Percentiles rank a stretch among this genome's conserved stretches.
These are phyloP conservation scores for Ascochyta lentis DNA, from an alignment of 2,329 filamentous ascomycete genomes.

Conservation along the genomic window DNA sequence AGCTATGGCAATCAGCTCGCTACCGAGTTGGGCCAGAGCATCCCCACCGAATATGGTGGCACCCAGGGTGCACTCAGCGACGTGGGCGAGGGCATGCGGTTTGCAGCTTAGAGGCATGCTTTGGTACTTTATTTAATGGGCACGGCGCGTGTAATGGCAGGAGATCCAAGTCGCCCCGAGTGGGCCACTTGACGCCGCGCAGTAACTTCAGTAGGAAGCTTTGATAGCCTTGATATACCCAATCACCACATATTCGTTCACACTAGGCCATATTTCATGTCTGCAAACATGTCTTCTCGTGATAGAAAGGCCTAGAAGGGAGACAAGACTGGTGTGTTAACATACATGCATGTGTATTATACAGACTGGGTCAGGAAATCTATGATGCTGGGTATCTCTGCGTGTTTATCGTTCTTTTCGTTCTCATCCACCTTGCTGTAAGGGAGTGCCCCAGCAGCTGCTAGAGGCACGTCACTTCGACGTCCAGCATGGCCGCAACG, in stretches of 20 bases:
- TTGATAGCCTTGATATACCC: slow-evolving; percentile 24
- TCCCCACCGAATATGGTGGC: slow-evolving; percentile 83
- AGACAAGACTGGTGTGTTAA: not conserved
- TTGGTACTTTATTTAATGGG: not conserved
- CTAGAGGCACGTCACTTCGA: not conserved
- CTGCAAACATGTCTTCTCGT: not conserved
- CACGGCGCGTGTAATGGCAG: slow-evolving; percentile 27
- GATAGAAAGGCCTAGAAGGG: no score
- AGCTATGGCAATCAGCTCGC: slow-evolving; percentile 70
- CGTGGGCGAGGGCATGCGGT: slow-evolving; percentile 51
- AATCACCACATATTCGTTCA: slow-evolving; percentile 6
- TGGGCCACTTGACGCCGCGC: not conserved
- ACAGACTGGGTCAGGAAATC: not conserved
- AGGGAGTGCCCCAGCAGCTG: not conserved
- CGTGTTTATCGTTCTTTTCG: not conserved
- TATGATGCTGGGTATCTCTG: slow-evolving; percentile 4
- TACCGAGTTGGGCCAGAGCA: slow-evolving; percentile 66
- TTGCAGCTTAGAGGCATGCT: slow-evolving; percentile 25
- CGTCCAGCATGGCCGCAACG: not conserved
- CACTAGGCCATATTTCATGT: not conserved
- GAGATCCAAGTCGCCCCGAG: slow-evolving; percentile 2
- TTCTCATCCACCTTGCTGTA: not conserved
- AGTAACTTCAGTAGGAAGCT: slow-evolving; percentile 6
- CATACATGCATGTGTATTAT: not conserved
- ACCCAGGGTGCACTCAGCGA: slow-evolving; percentile 63